Percentiles rank a stretch among this genome's conserved stretches.
Conservation (phyloP, 257 asterid genomes). For the Jacaranda copaia region DNA sequence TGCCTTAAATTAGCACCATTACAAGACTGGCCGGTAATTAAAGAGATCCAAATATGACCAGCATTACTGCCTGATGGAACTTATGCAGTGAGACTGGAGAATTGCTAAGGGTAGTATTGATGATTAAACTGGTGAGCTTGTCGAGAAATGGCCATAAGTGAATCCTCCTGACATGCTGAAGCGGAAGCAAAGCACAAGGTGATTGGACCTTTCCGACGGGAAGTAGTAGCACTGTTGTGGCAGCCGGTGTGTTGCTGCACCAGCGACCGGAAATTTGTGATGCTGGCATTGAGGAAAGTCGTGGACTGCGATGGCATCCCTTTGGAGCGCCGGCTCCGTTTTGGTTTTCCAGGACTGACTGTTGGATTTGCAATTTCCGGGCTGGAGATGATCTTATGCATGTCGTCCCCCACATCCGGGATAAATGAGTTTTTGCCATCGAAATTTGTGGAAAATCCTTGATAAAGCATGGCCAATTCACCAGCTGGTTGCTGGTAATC, state of each 20-base stretch:
- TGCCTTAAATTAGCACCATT: background rate
- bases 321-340: conserved; percentile 46
- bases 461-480: background rate
- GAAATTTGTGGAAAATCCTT: conserved; percentile 12
- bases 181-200: conserved; percentile 52
- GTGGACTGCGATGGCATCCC: conserved; percentile 48
- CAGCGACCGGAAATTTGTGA: conserved; percentile 57
- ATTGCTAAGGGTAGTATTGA: background rate
- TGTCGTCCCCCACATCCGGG: background rate
- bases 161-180: conserved; percentile 1
- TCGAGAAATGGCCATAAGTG: background rate
- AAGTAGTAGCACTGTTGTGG: conserved; percentile 27
- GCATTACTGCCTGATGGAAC: background rate
- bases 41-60: background rate
- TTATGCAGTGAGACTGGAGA: background rate
- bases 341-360: conserved; percentile 36
- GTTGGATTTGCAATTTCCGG: conserved; percentile 33
- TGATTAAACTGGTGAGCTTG: background rate
- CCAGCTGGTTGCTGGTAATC: conserved; percentile 5
- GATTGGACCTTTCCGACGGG: conserved; percentile 59
- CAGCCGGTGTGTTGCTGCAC: conserved; percentile 77
- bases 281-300: conserved; percentile 60
- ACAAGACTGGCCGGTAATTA: too few relatives aligned
- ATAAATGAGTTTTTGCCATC: background rate
- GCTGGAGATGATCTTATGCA: background rate